Conservation (phyloP, 352 stramenopile species). For the Globisporangium recalcitrans region DNA sequence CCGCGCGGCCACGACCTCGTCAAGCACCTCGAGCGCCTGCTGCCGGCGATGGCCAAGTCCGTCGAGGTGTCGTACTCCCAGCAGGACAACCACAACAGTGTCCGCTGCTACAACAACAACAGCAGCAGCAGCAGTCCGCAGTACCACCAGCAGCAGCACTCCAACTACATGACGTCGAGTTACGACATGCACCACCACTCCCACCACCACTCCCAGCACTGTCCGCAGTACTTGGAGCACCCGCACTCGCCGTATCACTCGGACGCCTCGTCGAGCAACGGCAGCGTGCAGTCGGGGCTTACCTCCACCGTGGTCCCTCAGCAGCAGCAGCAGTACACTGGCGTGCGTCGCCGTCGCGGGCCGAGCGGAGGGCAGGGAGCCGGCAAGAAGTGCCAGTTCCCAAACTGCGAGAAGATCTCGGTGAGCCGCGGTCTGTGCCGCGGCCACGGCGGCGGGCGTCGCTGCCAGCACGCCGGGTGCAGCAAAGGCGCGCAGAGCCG, state of each 20-base stretch:
- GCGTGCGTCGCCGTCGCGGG: slow-evolving; percentile 26
- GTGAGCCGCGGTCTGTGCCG: slow-evolving; percentile 56
- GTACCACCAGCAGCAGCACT: slow-evolving; percentile 10
- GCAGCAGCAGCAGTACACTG: slow-evolving; percentile 10
- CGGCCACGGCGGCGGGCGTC: slow-evolving; percentile 50
- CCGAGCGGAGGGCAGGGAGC: slow-evolving; percentile 23
- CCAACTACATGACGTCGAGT: slow-evolving; percentile 5
- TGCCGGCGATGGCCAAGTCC: slow-evolving; percentile 23
- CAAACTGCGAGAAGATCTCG: slow-evolving; percentile 50
- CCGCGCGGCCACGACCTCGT: slow-evolving; percentile 44
- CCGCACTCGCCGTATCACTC: slow-evolving; percentile 28
- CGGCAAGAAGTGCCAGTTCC: slow-evolving; percentile 57
- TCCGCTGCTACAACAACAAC: slow-evolving; percentile 1
- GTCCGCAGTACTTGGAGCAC: slow-evolving; percentile 4
- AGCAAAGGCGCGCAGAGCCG: slow-evolving; percentile 50
- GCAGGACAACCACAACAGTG: slow-evolving; percentile 10
- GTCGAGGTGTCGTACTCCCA: not conserved
- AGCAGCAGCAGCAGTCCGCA: slow-evolving; percentile 23
- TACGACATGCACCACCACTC: slow-evolving; percentile 23
- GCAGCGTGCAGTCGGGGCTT: slow-evolving; percentile 1
- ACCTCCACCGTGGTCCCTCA: not conserved
- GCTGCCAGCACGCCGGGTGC: slow-evolving; percentile 45
- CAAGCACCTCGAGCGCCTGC: slow-evolving; percentile 39
- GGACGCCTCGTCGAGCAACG: slow-evolving; percentile 22
- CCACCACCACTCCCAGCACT: slow-evolving; percentile 15